Evolutionary conservation across 179 eudicot species (phyloP).

Genomic region (Spergularia azorica): DNA sequence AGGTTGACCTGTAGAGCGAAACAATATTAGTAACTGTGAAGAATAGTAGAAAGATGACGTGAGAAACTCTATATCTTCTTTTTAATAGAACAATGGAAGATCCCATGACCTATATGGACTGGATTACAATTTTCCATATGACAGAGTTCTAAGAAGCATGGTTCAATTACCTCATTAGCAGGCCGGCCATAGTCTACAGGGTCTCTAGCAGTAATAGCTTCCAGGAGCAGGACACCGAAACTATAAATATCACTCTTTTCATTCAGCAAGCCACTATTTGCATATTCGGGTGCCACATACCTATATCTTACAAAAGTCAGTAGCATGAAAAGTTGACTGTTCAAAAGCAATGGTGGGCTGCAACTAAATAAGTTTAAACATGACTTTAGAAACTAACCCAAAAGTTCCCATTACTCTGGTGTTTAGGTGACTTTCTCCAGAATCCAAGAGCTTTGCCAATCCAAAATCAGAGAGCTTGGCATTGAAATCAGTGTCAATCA

Average conservation of each 20-base stretch:
- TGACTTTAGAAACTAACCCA: constrained; percentile 50
- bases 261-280: constrained; percentile 83
- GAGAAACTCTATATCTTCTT: background rate
- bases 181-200: constrained; percentile 89
- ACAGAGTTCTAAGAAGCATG: background rate
- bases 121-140: background rate
- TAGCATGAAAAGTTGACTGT: background rate
- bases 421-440: constrained; percentile 88
- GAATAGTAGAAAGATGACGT: background rate
- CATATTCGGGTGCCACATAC: constrained; percentile 96
- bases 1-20: constrained; percentile 64
- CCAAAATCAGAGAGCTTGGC: constrained; percentile 95
- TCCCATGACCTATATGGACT: background rate
- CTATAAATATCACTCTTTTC: constrained; percentile 94
- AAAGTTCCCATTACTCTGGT: constrained; percentile 97
- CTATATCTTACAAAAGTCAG: constrained; percentile 38
- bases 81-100: background rate
- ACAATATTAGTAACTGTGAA: background rate
- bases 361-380: constrained; percentile 9
- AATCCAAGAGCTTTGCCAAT: constrained; percentile 91
- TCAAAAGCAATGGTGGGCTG: background rate
- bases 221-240: constrained; percentile 84
- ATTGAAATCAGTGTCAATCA: constrained; percentile 81
- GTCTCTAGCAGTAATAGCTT: constrained; percentile 88
- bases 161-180: constrained; percentile 65